These are phyloP conservation scores for Eucalyptus cloeziana DNA, from an alignment of 345 rosid species.

Conservation along the genomic window DNA sequence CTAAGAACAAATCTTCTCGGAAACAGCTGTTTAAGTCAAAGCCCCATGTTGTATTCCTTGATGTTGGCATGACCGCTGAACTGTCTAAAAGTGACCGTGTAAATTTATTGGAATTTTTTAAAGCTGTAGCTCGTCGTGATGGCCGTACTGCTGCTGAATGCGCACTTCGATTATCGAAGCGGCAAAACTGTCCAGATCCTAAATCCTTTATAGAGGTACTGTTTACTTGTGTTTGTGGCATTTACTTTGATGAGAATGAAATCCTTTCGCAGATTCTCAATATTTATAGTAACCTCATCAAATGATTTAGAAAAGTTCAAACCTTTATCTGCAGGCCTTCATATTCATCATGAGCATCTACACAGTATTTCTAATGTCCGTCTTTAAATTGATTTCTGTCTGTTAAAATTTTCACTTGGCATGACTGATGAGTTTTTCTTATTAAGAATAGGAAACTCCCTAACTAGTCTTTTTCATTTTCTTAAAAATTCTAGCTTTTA, in stretches of 20 bases:
- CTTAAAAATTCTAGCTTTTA: background rate
- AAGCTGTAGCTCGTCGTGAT: slow-evolving; percentile 87
- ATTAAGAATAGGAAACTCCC: background rate
- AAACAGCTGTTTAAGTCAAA: slow-evolving; percentile 62
- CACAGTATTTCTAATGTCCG: background rate
- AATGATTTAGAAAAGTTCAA: background rate
- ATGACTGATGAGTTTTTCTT: background rate
- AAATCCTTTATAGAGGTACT: slow-evolving; percentile 63
- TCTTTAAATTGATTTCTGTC: background rate
- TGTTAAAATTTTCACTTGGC: background rate
- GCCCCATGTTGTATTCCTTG: slow-evolving; percentile 95
- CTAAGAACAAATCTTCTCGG: slow-evolving; percentile 41
- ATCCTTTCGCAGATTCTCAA: background rate
- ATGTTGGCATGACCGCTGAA: slow-evolving; percentile 99
- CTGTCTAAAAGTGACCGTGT: slow-evolving; percentile 72
- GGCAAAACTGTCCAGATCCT: slow-evolving; percentile 88
- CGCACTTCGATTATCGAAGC: slow-evolving; percentile 70
- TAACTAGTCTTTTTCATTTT: background rate
- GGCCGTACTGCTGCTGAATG: slow-evolving; percentile 88
- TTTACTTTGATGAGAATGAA: background rate
- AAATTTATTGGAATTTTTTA: slow-evolving; percentile 80
- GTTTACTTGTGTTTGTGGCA: background rate
- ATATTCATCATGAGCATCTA: background rate
- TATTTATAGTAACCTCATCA: background rate
- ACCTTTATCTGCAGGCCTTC: background rate